phyloP scores from a whole-genome alignment of 2,329 filamentous ascomycete genomes.

The Aphanoascus verrucosus region DNA sequence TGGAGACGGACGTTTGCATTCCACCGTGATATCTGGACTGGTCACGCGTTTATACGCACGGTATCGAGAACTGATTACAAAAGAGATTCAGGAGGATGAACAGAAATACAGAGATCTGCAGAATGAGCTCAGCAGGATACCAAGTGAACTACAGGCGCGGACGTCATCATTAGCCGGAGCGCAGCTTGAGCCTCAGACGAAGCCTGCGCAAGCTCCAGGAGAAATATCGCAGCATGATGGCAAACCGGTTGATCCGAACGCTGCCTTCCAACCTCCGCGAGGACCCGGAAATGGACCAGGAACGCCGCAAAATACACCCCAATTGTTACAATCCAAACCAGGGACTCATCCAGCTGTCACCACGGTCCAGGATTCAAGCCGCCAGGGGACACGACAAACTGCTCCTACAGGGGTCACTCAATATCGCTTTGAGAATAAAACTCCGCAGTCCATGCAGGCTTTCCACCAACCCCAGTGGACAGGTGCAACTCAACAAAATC shows the following conservation, averaged over 20 bases:
- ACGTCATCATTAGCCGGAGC: background rate
- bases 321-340: background rate
- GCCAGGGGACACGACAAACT: background rate
- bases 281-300: background rate
- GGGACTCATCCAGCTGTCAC: background rate
- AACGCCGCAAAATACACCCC: background rate
- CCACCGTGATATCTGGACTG: conserved; percentile 57
- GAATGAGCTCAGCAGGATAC: conserved; percentile 57
- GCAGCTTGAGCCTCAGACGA: background rate
- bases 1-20: conserved; percentile 55
- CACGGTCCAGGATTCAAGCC: background rate
- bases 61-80: conserved; percentile 60
- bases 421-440: conserved; percentile 9
- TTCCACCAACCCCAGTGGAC: background rate
- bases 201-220: background rate
- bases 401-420: background rate
- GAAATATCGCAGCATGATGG: background rate
- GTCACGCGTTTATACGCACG: conserved; percentile 63
- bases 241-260: background rate
- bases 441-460: conserved; percentile 9
- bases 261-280: background rate
- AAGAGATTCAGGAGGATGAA: conserved; percentile 65
- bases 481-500: background rate
- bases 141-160: conserved; percentile 33
- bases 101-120: conserved; percentile 52